Evolutionary conservation across 768 basidiomycete species (phyloP), one percentile per base, ranked within the genome.

Genomic region (Serendipita indica): DNA sequence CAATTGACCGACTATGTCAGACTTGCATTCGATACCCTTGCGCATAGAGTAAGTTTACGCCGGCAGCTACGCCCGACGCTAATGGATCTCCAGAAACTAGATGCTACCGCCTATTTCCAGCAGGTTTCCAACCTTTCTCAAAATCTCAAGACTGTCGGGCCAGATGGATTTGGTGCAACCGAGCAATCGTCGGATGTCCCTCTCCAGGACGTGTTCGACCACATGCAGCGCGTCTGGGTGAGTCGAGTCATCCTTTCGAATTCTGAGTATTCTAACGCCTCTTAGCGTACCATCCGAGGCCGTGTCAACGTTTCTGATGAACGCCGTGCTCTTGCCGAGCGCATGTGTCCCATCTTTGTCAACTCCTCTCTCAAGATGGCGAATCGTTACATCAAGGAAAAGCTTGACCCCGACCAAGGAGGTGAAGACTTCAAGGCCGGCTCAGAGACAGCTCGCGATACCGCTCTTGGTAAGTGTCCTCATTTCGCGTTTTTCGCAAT

Each of bases 331-430:
- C 22, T 54, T 27, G 49, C 49, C 49, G 22, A 54, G 20, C 22
- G 32, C 10, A 28, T 54, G 7, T 54, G 49, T 28, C 49, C 49
- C 10, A 28, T 54, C 12, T 54, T 54, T 30, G 30, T 54, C 49
- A 18, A 54, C 7, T 54, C 49, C 10, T 18, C 49, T 30, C 12
- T 54, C 30, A 16, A 54, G 25, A 7, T 20, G 10, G 49, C 49
- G 25, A 54, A 27, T 16, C 49, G 49, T 16, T 54, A n/a, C 25
- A 54, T 54, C 49, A 54, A 54, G 22, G 49, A 33, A 27, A 54
- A 54, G 49, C 7, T 54, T 28, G 49, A 54, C 25, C 22, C 32
- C 4, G 32, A 54, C 7, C 22, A 16, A 10, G n/a, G n/a, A 27
- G 49, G 22, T 22, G 49, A 54, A 20, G 49, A 54, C 25, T 54